Conservation (phyloP, 805 yeast genomes). For the Candida parachauliodes region DNA sequence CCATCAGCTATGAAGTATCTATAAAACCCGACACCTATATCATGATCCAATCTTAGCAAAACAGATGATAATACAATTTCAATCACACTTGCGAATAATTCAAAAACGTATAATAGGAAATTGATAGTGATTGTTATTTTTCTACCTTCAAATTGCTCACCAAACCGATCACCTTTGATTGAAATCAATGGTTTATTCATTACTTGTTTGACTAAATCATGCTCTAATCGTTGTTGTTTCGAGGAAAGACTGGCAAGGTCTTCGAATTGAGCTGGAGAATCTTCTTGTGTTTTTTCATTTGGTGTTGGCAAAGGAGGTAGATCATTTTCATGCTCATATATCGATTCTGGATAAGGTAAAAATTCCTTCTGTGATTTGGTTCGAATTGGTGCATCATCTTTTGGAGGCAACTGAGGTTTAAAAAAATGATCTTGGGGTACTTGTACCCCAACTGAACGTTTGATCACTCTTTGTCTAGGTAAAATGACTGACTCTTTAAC, state of each 20-base stretch:
- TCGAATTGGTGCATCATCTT: constrained; percentile 4
- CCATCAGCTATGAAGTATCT: constrained; percentile 36
- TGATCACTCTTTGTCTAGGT: background rate
- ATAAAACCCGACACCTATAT: constrained; percentile 25
- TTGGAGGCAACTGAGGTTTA: constrained; percentile 8
- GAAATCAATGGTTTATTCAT: constrained; percentile 31
- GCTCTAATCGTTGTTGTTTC: constrained; percentile 21
- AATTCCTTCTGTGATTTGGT: constrained; percentile 3
- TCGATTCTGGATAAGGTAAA: constrained; percentile 5
- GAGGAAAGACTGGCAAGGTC: constrained; percentile 17
- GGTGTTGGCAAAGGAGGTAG: constrained; percentile 22
- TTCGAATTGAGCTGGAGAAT: constrained; percentile 11
- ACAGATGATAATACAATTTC: constrained; percentile 26
- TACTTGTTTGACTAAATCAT: constrained; percentile 25
- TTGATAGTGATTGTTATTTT: constrained; percentile 23
- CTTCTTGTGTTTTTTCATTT: constrained; percentile 10
- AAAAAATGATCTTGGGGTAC: constrained; percentile 1
- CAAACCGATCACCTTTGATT: constrained; percentile 13
- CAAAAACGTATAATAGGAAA: constrained; percentile 28
- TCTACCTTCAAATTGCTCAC: constrained; percentile 12
- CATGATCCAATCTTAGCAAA: constrained; percentile 21
- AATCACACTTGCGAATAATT: constrained; percentile 25
- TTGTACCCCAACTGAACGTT: constrained; percentile 4
- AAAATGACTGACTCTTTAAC: background rate
- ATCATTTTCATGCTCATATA: constrained; percentile 20